phyloP scores from a whole-genome alignment of 2,329 filamentous ascomycete genomes.

The Trichoderma pleuroti region DNA sequence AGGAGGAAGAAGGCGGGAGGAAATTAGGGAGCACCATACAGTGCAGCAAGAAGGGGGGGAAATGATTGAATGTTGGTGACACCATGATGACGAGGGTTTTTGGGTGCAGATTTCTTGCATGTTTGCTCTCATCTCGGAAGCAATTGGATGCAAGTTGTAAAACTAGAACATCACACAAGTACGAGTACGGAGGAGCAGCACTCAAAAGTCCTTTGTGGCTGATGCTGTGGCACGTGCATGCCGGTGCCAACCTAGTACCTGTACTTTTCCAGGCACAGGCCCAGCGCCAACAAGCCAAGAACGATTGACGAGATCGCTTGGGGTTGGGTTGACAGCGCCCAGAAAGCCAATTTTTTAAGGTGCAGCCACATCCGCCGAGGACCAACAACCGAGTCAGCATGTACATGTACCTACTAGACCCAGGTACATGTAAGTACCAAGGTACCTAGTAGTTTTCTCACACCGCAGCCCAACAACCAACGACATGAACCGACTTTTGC shows the following conservation, averaged over 20 bases:
- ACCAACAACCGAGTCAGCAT: neutral
- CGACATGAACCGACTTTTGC: neutral
- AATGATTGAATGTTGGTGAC: neutral
- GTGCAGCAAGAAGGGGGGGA: neutral
- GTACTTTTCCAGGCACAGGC: neutral
- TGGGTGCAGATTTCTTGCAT: too few species aligned
- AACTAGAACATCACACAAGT: neutral
- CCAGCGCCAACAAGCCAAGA: neutral
- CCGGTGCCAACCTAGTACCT: neutral
- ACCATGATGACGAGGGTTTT: neutral
- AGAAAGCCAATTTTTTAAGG: neutral
- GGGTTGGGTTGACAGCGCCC: neutral
- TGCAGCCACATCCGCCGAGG: constrained; percentile 1
- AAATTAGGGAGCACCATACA: neutral
- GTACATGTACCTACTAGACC: neutral
- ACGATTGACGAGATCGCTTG: constrained; percentile 6
- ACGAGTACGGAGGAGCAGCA: too few species aligned
- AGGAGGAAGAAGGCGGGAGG: neutral
- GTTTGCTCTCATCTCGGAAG: neutral
- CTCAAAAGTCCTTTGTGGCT: neutral
- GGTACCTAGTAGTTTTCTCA: too few species aligned
- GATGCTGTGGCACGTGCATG: neutral
- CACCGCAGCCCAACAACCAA: neutral
- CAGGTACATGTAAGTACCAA: too few species aligned
- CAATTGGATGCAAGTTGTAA: neutral